phyloP scores from a whole-genome alignment of 164 flowering plant genomes.

The Vitis riparia region DNA sequence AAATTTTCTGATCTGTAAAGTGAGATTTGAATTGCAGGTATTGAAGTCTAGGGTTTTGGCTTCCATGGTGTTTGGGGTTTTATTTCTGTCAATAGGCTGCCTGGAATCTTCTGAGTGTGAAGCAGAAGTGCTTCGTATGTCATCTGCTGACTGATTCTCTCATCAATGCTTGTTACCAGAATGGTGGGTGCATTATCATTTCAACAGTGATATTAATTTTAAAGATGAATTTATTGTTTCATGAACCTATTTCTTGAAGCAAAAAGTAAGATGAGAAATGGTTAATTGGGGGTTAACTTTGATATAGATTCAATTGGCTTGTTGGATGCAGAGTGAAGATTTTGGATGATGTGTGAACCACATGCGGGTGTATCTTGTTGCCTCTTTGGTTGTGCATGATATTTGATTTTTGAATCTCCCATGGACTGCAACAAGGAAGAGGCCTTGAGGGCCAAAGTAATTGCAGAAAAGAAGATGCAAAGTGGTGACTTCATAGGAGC shows the following conservation, averaged over 20 bases:
- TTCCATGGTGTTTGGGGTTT: not conserved
- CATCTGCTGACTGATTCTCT: not conserved
- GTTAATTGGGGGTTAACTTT: not conserved
- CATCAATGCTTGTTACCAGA: not conserved
- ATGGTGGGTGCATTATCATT: not conserved
- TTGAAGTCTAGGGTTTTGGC: not conserved
- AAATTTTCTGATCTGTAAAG: not conserved
- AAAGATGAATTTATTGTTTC: no score
- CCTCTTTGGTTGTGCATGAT: not conserved
- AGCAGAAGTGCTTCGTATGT: not conserved
- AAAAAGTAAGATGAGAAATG: not conserved
- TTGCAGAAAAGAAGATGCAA: slow-evolving; percentile 46
- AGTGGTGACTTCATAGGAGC: slow-evolving; percentile 46
- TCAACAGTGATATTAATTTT: no score
- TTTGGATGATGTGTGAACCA: slow-evolving; percentile 7
- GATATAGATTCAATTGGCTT: not conserved
- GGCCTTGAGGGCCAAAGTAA: slow-evolving; percentile 47
- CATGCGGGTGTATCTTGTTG: not conserved
- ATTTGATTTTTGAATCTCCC: not conserved
- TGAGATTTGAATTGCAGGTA: not conserved
- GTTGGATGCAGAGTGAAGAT: slow-evolving; percentile 4
- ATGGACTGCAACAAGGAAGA: slow-evolving; percentile 67
- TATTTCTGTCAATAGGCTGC: not conserved
- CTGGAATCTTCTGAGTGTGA: not conserved
- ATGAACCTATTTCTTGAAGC: no score